Evolutionary conservation across 169 alveolate genomes (phyloP), one percentile per base, ranked within the genome.

Genomic region (Cryptosporidium meleagridis): DNA sequence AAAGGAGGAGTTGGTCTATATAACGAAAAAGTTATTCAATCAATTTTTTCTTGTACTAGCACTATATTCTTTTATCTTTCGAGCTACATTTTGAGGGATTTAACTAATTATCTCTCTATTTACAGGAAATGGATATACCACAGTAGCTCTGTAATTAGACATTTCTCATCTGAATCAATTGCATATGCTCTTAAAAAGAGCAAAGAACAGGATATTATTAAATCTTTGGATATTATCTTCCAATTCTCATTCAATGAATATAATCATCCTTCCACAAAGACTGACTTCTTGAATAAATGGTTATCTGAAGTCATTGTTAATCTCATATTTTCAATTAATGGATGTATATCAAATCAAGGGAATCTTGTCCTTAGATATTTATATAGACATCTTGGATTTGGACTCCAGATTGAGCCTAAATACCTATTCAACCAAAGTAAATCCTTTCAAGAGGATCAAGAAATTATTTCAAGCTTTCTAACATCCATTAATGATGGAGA

Each of bases 1-100:
- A 39, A 39, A 39, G 86, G 86, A 55, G 86, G 86, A 12, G 72
- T 75, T 58, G 86, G 86, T 0, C 12, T 58, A 2, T 75, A 58
- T 53, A 58, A 75, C 29, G 86, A 33, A 44, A 53, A 75, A 39
- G 55, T 75, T 16, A 35, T 75, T 29, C 73, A 75, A 39, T 53
- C 73, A 33, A 44, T 75, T 5, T 75, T 75, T 75, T 75, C 86
- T n/a, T 75, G 73, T 23, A 75, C 62, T 18, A 39, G 73, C n/a
- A 75, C 86, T 3, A 75, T 75, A 35, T 75, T 75, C 86, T 75
- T 75, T 39, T 75, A 75, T 39, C 65, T 75, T 37, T 75, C 86
- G 5, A 75, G 44, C 21, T 75, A 75, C 9, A 75, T 75, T 2
- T 16, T 75, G 29, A 53, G 10, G 8, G 86, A 75, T n/a, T 29